A percentile compares a stretch with the other conserved stretches of the same genome.
Evolutionary conservation across 2,329 filamentous ascomycete species (phyloP).

Genomic region (Drechslerella coelobrocha): DNA sequence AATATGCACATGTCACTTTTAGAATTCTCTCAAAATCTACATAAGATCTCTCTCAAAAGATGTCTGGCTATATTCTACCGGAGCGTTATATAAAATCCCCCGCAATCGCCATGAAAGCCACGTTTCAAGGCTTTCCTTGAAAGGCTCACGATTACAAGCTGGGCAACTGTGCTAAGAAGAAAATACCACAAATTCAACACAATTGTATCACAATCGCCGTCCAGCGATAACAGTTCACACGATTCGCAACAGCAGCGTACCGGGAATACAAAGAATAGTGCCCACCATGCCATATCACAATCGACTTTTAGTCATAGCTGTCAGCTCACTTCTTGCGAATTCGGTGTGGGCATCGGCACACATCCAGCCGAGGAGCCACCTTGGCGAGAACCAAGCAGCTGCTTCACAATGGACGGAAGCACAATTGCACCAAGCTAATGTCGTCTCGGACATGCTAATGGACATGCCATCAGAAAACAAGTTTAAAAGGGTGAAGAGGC

Average conservation of each 20-base stretch:
- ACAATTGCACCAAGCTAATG: too few species aligned
- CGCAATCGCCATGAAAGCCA: background rate
- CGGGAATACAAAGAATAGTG: too few species aligned
- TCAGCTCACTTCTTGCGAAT: conserved; percentile 28
- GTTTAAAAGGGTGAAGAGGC: background rate
- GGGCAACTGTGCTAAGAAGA: background rate
- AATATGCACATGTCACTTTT: too few species aligned
- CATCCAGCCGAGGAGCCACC: background rate
- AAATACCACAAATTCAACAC: conserved; percentile 31
- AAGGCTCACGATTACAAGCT: background rate
- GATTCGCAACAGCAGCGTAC: background rate
- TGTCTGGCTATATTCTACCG: too few species aligned
- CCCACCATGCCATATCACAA: conserved; percentile 16
- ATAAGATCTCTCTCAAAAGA: conserved; percentile 31
- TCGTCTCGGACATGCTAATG: too few species aligned
- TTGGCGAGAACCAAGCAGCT: too few species aligned
- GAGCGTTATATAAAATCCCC: conserved; percentile 8
- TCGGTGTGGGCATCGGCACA: conserved; percentile 9
- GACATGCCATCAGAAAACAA: background rate
- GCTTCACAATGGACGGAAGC: too few species aligned
- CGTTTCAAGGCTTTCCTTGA: conserved; percentile 20
- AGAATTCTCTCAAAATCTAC: background rate
- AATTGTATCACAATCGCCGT: background rate
- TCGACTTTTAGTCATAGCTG: conserved; percentile 13
- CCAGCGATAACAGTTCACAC: background rate